These are phyloP conservation scores for Pseudocercospora ulei DNA, from an alignment of 2,329 filamentous ascomycete species.

Conservation along the genomic window DNA sequence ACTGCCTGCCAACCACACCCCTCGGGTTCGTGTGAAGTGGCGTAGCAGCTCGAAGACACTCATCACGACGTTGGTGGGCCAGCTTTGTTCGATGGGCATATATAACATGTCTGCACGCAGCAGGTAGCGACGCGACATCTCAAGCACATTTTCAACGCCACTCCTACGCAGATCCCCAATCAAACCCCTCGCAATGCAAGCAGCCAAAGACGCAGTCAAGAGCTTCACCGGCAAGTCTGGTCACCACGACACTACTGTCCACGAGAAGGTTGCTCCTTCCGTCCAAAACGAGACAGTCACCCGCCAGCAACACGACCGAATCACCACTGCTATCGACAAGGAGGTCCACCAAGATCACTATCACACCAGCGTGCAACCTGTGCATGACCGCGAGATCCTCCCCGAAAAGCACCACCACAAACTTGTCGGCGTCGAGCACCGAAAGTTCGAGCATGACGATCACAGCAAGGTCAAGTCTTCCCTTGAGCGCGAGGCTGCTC, in stretches of 20 bases:
- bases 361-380: constrained; percentile 59
- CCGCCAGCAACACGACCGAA: constrained; percentile 51
- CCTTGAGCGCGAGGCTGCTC: constrained; percentile 46
- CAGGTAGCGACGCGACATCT: not conserved
- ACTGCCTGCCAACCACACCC: constrained; percentile 7
- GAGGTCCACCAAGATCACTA: constrained; percentile 65
- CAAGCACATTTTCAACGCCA: not conserved
- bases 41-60: constrained; percentile 1
- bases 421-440: constrained; percentile 50
- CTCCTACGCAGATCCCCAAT: no score
- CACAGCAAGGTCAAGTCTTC: constrained; percentile 41
- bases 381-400: constrained; percentile 47
- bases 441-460: constrained; percentile 53
- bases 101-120: constrained; percentile 3
- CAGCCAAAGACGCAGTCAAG: constrained; percentile 53
- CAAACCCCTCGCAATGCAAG: constrained; percentile 44
- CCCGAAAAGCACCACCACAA: constrained; percentile 57
- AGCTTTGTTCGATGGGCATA: not conserved
- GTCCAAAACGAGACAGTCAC: constrained; percentile 41
- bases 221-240: constrained; percentile 53
- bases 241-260: constrained; percentile 60
- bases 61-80: constrained; percentile 2
- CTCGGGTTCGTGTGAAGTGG: not conserved
- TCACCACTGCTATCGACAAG: constrained; percentile 53
- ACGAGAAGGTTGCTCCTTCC: constrained; percentile 51